phyloP scores from a whole-genome alignment of 148 eudicot genomes.

The Silene latifolia region DNA sequence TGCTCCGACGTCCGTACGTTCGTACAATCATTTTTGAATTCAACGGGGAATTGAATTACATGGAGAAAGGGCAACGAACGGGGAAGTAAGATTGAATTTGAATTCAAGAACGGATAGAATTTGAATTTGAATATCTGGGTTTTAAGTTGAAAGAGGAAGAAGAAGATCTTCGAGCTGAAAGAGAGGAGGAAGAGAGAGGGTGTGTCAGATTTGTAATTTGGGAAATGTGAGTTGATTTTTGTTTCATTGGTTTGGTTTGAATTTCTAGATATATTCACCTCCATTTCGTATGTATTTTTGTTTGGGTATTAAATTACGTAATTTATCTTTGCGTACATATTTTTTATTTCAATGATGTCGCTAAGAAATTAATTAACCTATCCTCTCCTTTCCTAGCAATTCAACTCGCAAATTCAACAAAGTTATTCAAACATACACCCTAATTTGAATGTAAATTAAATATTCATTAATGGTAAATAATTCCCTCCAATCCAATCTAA shows the following conservation, averaged over 20 bases:
- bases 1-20: conserved; percentile 71
- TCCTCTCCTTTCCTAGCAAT: too few species aligned
- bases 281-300: too few species aligned
- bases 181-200: conserved; percentile 5
- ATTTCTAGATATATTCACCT: neutral
- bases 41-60: neutral
- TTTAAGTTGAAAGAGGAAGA: conserved; percentile 12
- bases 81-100: neutral
- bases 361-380: too few species aligned
- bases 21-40: conserved; percentile 57
- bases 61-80: neutral
- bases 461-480: too few species aligned
- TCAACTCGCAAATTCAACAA: too few species aligned
- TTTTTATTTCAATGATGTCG: too few species aligned
- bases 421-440: too few species aligned
- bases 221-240: neutral
- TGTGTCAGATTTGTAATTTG: conserved; percentile 4
- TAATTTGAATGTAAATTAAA: too few species aligned
- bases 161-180: conserved; percentile 27
- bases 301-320: too few species aligned
- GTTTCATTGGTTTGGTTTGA: neutral
- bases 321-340: too few species aligned
- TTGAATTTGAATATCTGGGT: conserved; percentile 23
- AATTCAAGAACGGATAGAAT: neutral
- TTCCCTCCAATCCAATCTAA: too few species aligned